Conservation (phyloP, 805 yeast species). For the Yamadazyma philogaea region DNA sequence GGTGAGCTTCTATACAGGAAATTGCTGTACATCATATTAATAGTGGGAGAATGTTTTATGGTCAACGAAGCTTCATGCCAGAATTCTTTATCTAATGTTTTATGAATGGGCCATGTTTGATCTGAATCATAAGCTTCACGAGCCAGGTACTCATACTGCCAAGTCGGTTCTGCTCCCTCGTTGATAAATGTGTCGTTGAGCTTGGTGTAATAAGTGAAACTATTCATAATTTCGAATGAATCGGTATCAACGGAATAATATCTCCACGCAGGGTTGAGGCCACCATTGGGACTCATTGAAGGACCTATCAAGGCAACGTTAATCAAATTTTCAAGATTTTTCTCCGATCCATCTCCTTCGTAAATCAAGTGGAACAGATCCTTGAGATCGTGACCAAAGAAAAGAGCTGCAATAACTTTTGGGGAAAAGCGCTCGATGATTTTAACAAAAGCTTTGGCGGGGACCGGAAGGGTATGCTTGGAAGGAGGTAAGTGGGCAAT, state of each 20-base stretch:
- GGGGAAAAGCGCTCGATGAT: slow-evolving; percentile 67
- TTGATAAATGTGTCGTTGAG: slow-evolving; percentile 55
- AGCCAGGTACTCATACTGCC: slow-evolving; percentile 65
- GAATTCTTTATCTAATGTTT: slow-evolving; percentile 65
- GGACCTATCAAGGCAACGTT: slow-evolving; percentile 63
- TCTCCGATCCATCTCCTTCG: slow-evolving; percentile 41
- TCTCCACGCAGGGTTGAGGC: slow-evolving; percentile 69
- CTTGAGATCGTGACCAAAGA: slow-evolving; percentile 67
- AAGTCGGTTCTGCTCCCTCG: slow-evolving; percentile 54
- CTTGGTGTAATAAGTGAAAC: slow-evolving; percentile 55
- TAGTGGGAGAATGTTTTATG: slow-evolving; percentile 40
- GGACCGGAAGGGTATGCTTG: slow-evolving; percentile 58
- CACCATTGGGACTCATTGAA: slow-evolving; percentile 58
- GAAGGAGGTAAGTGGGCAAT: slow-evolving; percentile 64
- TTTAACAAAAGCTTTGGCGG: slow-evolving; percentile 50
- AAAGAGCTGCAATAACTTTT: slow-evolving; percentile 61
- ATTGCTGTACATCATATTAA: slow-evolving; percentile 48
- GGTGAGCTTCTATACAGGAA: slow-evolving; percentile 47
- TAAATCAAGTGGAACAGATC: slow-evolving; percentile 65
- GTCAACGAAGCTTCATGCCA: slow-evolving; percentile 40
- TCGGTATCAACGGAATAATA: slow-evolving; percentile 62
- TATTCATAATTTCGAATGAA: slow-evolving; percentile 58
- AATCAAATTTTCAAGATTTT: slow-evolving; percentile 20
- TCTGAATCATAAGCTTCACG: slow-evolving; percentile 54
- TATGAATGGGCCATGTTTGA: slow-evolving; percentile 52